These are phyloP conservation scores for Austroboletus olivaceoglutinosus DNA, from an alignment of 1,284 basidiomycete genomes.

Conservation along the genomic window DNA sequence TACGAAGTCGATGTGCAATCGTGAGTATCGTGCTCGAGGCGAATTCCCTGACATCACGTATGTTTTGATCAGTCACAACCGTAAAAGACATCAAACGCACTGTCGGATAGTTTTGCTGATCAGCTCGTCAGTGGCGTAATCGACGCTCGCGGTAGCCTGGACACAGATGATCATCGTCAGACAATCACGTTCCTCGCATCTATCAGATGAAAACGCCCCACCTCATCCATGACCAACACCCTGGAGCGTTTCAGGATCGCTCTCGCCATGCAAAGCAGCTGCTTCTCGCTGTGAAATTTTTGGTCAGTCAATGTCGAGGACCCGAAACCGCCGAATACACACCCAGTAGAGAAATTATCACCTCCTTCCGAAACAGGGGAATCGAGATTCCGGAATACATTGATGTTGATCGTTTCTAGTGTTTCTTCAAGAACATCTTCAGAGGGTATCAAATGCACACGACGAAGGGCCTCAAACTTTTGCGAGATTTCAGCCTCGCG, in stretches of 20 bases:
- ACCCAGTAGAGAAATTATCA: conserved; percentile 94
- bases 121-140: conserved; percentile 64
- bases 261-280: conserved; percentile 64
- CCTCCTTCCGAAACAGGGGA: conserved; percentile 84
- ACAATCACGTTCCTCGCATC: background rate
- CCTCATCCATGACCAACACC: conserved; percentile 61
- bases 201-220: conserved; percentile 11
- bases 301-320: background rate
- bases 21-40: conserved; percentile 65
- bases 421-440: conserved; percentile 46
- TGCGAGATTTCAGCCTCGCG: conserved; percentile 7
- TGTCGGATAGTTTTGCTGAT: conserved; percentile 60
- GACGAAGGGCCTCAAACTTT: conserved; percentile 82
- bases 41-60: conserved; percentile 50
- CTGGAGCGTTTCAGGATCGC: conserved; percentile 59
- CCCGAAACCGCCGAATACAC: conserved; percentile 12
- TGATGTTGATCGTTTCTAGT: conserved; percentile 61
- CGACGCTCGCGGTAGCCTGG: conserved; percentile 43
- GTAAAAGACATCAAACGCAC: conserved; percentile 35
- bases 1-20: conserved; percentile 69
- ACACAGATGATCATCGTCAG: background rate
- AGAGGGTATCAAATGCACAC: conserved; percentile 81
- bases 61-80: background rate
- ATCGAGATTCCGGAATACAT: conserved; percentile 85
- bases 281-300: conserved; percentile 46